Evolutionary conservation across 2,329 filamentous ascomycete genomes (phyloP), one percentile per base, ranked within the genome.

Genomic region (Sclerotiophoma versabilis): DNA sequence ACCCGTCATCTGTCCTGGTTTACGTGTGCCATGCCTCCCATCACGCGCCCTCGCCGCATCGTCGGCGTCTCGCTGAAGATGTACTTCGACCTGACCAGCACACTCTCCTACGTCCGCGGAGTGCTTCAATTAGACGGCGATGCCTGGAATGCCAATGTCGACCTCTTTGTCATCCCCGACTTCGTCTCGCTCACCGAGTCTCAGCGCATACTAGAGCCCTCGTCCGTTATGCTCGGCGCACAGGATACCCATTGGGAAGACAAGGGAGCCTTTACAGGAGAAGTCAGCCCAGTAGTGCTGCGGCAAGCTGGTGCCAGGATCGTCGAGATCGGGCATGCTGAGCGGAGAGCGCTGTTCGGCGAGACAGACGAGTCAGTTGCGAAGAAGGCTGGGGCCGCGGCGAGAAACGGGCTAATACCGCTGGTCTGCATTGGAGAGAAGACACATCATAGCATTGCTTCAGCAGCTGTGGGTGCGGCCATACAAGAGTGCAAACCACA

Each of bases 361-460:
- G 91, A 96, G 79, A 89, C 86, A n/a, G 89, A 95, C 65, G 81
- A 79, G 14, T 77, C 81, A 34, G 84, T 88, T 0, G 87, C 86
- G 0, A 82, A 77, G 56, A 95, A 95, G 76, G 90, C 89, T 0
- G 82, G 81, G 0, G 90, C 90, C 0, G 85, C 85, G 1, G 85
- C 83, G 14, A 76, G 84, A 4, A 87, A 92, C 66, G 87, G 87
- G 5, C 84, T 96, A 79, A 79, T 90, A 0, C 91, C 92, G 2
- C 80, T 96, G 1, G 84, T 96, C 1, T 96, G 92, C 75, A 85
- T 96, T 17, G 91, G 92, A 10, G 92, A 96, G 79, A 79, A 83
- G 65, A 84, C 78, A 62, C 76, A 62, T 72, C 77, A 75, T 51
- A 69, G 66, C 32, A 73, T 68, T 71, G 80, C 60, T 15, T 77